A percentile compares a stretch with the other conserved stretches of the same genome.
Evolutionary conservation across 78 protist species (phyloP).

Genomic region (Polysphondylium violaceum): DNA sequence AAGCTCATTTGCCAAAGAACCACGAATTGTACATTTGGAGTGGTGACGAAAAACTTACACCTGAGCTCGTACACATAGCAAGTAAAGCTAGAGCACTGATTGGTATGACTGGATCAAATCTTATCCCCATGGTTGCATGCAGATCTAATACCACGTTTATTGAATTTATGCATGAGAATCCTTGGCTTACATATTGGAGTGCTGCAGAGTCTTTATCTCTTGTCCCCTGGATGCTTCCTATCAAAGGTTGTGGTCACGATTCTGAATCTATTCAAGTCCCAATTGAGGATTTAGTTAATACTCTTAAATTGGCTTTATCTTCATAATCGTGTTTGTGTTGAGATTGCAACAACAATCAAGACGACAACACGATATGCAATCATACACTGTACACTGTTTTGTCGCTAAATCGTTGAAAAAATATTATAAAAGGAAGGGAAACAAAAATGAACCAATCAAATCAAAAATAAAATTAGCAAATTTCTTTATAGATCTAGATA

Average conservation of each 20-base stretch:
- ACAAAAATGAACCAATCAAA: too few relatives aligned
- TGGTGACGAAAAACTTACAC: slow-evolving; percentile 31
- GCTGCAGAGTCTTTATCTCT: slow-evolving; percentile 35
- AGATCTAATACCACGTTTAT: slow-evolving; percentile 12
- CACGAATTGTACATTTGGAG: slow-evolving; percentile 13
- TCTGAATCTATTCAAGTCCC: slow-evolving; percentile 17
- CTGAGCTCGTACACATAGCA: neutral
- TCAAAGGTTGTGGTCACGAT: slow-evolving; percentile 21
- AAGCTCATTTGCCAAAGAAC: neutral
- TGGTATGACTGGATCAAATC: slow-evolving; percentile 64
- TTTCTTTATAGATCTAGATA: too few relatives aligned
- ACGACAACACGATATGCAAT: too few relatives aligned
- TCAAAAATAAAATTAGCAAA: too few relatives aligned
- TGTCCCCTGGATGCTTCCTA: slow-evolving; percentile 55
- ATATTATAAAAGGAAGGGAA: too few relatives aligned
- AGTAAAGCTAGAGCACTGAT: slow-evolving; percentile 4
- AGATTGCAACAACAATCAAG: too few relatives aligned
- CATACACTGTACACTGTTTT: too few relatives aligned
- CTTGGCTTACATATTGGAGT: slow-evolving; percentile 63
- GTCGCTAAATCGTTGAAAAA: too few relatives aligned
- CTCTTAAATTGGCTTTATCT: neutral
- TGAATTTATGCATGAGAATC: slow-evolving; percentile 69
- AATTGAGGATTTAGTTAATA: slow-evolving; percentile 5
- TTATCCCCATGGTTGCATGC: slow-evolving; percentile 29
- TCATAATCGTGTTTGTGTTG: too few relatives aligned